Percentiles rank a stretch among this genome's conserved stretches.
Evolutionary conservation across 169 alveolate species (phyloP).

Genomic region (Eimeria sp.): DNA sequence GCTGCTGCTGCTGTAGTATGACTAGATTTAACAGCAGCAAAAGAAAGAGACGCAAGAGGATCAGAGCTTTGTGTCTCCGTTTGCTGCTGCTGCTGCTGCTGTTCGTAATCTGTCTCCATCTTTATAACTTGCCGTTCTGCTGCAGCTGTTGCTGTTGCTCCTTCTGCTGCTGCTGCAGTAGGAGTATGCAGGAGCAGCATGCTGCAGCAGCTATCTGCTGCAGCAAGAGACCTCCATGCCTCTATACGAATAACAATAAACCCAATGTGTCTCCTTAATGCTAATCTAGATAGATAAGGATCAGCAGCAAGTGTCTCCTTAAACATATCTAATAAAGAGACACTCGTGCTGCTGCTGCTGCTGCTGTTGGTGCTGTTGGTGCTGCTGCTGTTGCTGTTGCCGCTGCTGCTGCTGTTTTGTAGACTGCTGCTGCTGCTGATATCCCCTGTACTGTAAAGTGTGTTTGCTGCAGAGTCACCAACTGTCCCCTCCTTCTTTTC

Average conservation of each 20-base stretch:
- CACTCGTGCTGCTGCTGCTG: not conserved
- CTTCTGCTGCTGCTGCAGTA: not conserved
- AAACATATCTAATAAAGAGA: not conserved
- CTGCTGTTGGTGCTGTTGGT: not conserved
- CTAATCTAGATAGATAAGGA: not conserved
- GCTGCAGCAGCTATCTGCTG: not conserved
- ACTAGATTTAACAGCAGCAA: not conserved
- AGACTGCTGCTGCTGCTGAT: not conserved
- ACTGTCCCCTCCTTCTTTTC: not conserved
- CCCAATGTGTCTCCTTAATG: not conserved
- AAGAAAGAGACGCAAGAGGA: constrained; percentile 25
- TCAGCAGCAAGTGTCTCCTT: constrained; percentile 17
- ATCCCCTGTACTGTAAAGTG: not conserved
- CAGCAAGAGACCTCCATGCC: constrained; percentile 16
- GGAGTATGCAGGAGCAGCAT: not conserved
- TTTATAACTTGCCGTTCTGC: not conserved
- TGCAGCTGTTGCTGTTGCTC: not conserved
- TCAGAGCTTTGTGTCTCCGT: not conserved
- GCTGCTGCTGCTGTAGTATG: constrained; percentile 36
- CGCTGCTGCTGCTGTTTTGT: not conserved
- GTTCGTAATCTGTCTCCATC: not conserved
- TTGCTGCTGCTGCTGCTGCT: not conserved
- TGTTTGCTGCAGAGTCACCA: not conserved
- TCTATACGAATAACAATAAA: constrained; percentile 6
- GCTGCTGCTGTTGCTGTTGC: not conserved